phyloP scores from a whole-genome alignment of 2,329 filamentous ascomycete species.

The Mycocentrospora acerina region DNA sequence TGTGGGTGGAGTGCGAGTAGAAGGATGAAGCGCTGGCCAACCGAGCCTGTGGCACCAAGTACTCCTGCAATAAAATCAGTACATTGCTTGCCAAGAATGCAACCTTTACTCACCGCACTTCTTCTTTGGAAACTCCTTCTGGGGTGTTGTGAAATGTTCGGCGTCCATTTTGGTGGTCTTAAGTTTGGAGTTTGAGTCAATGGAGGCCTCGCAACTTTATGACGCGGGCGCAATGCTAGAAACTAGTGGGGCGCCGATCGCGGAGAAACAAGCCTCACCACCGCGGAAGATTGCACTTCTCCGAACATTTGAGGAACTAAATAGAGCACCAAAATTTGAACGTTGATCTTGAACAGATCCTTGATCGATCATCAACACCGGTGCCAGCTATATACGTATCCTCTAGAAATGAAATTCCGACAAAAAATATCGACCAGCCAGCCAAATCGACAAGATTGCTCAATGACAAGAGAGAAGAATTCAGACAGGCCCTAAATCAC shows the following conservation, averaged over 20 bases:
- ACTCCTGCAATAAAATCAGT: slow-evolving; percentile 53
- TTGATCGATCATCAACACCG: no score
- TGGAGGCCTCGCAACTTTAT: slow-evolving; percentile 20
- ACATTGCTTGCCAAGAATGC: slow-evolving; percentile 5
- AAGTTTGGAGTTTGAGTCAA: slow-evolving; percentile 26
- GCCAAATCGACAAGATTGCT: no score
- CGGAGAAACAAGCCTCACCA: slow-evolving; percentile 14
- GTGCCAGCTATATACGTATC: no score
- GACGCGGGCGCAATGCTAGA: slow-evolving; percentile 17
- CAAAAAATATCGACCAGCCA: no score
- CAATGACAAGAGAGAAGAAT: background rate
- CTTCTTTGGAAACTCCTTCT: slow-evolving; percentile 51
- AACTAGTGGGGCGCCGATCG: slow-evolving; percentile 28
- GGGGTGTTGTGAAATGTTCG: slow-evolving; percentile 44
- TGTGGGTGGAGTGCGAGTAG: slow-evolving; percentile 85
- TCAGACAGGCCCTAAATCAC: no score
- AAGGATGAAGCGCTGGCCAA: slow-evolving; percentile 93
- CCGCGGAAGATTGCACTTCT: no score
- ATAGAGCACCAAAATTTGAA: background rate
- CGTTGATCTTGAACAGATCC: no score
- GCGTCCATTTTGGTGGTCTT: slow-evolving; percentile 44
- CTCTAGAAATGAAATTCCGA: no score
- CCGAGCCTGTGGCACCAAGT: slow-evolving; percentile 88
- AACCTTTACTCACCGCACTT: slow-evolving; percentile 55
- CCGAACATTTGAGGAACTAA: slow-evolving; percentile 1